These are phyloP conservation scores for Microbotryum violaceum DNA, from an alignment of 1,284 basidiomycete species.

Conservation along the genomic window DNA sequence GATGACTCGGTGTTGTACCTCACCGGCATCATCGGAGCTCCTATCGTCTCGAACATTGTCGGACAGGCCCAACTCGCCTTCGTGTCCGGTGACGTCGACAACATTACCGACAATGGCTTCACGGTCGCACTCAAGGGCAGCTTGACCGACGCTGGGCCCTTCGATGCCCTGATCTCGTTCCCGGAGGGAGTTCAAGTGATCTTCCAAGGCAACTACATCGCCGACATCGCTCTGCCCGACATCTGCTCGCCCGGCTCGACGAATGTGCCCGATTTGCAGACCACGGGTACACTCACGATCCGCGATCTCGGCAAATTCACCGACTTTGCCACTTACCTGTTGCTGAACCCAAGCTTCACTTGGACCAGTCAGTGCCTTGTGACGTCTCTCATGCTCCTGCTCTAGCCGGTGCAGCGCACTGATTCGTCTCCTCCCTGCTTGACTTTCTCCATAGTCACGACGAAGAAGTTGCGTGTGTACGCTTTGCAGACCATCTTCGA, in stretches of 20 bases:
- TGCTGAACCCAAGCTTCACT: constrained; percentile 58
- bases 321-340: constrained; percentile 57
- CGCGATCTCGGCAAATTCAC: constrained; percentile 47
- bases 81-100: constrained; percentile 57
- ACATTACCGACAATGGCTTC: constrained; percentile 52
- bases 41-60: constrained; percentile 61
- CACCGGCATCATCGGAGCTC: constrained; percentile 58
- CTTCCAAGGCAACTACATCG: constrained; percentile 63
- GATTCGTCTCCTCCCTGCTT: background rate
- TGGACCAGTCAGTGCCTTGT: constrained; percentile 49
- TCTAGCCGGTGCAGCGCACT: background rate
- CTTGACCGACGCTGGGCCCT: constrained; percentile 47
- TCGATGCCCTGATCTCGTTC: constrained; percentile 19
- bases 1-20: constrained; percentile 60
- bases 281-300: constrained; percentile 37
- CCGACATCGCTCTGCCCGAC: constrained; percentile 55
- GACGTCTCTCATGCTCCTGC: background rate
- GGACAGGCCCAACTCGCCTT: constrained; percentile 54
- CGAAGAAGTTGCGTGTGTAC: constrained; percentile 54
- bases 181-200: constrained; percentile 48
- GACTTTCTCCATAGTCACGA: constrained; percentile 55
- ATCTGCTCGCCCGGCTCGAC: constrained; percentile 62
- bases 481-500: constrained; percentile 65
- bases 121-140: constrained; percentile 16
- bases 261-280: constrained; percentile 58